These are phyloP conservation scores for Epichloe sp. DNA, from an alignment of 2,329 filamentous ascomycete genomes.

Conservation along the genomic window DNA sequence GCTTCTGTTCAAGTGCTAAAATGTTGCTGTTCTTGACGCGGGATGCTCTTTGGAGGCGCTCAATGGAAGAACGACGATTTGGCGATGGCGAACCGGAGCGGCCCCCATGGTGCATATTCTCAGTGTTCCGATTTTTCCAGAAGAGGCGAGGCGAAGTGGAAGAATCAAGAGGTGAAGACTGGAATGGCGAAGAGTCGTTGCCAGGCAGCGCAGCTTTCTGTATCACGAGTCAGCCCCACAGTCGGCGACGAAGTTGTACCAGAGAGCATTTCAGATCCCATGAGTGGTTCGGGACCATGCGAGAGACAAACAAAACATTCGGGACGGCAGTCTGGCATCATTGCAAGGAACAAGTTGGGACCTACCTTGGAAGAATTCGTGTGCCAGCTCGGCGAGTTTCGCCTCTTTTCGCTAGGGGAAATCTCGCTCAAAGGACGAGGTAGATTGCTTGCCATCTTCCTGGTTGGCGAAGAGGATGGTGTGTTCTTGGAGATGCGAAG, in stretches of 20 bases:
- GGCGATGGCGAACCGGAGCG: conserved; percentile 53
- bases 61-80: conserved; percentile 77
- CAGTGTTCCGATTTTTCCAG: conserved; percentile 73
- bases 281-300: neutral
- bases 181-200: conserved; percentile 70
- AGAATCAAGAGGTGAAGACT: conserved; percentile 62
- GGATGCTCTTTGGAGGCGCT: conserved; percentile 87
- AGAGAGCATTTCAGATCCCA: neutral
- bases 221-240: conserved; percentile 18
- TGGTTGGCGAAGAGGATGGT: conserved; percentile 46
- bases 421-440: conserved; percentile 79
- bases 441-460: conserved; percentile 46
- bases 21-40: conserved; percentile 98
- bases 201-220: conserved; percentile 52
- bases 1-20: conserved; percentile 81
- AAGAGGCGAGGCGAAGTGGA: conserved; percentile 71
- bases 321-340: neutral
- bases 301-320: neutral
- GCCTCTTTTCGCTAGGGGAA: conserved; percentile 68
- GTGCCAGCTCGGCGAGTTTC: conserved; percentile 88
- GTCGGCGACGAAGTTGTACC: neutral
- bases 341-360: neutral
- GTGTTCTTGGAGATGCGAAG: conserved; percentile 65
- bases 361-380: conserved; percentile 35
- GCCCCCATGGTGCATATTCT: conserved; percentile 58